Percentiles rank a stretch among this genome's conserved stretches.
Conservation (phyloP, 345 rosid genomes). For the Hypericum perforatum region DNA sequence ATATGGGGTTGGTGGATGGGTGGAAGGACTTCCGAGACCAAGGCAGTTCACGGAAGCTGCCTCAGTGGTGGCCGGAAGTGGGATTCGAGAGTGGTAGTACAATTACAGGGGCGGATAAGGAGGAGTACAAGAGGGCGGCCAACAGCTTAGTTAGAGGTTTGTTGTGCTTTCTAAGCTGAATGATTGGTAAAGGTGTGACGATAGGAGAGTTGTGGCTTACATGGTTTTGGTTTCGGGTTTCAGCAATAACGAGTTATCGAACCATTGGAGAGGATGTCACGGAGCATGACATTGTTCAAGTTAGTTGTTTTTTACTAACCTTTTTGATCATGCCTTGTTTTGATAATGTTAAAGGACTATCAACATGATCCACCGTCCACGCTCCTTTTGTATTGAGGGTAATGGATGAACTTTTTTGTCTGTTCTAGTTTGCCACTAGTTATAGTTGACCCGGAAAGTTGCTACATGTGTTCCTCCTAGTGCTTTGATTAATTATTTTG, state of each 20-base stretch:
- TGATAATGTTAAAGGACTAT: background rate
- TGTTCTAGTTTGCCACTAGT: no score
- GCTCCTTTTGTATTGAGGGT: background rate
- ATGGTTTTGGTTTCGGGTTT: conserved; percentile 22
- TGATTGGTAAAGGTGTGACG: background rate
- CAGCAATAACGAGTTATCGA: conserved; percentile 70
- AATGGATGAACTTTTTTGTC: no score
- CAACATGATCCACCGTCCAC: background rate
- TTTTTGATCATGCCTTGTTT: conserved; percentile 4
- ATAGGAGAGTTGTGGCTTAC: background rate
- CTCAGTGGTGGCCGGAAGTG: conserved; percentile 75
- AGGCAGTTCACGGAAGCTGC: conserved; percentile 33
- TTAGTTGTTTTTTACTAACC: conserved; percentile 34
- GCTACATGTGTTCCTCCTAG: no score
- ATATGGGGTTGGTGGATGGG: conserved; percentile 13
- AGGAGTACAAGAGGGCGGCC: conserved; percentile 72
- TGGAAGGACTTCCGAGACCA: conserved; percentile 17
- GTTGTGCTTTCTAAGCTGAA: background rate
- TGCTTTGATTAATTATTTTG: no score
- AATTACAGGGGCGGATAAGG: conserved; percentile 22
- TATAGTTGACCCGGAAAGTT: no score
- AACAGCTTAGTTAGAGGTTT: conserved; percentile 68
- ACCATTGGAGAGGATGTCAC: conserved; percentile 59
- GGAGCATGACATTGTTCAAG: conserved; percentile 62
- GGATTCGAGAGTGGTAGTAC: conserved; percentile 8